A percentile compares a stretch with the other conserved stretches of the same genome.
phyloP scores from a whole-genome alignment of 1,284 basidiomycete genomes.

The Mrakiaceae sp. region DNA sequence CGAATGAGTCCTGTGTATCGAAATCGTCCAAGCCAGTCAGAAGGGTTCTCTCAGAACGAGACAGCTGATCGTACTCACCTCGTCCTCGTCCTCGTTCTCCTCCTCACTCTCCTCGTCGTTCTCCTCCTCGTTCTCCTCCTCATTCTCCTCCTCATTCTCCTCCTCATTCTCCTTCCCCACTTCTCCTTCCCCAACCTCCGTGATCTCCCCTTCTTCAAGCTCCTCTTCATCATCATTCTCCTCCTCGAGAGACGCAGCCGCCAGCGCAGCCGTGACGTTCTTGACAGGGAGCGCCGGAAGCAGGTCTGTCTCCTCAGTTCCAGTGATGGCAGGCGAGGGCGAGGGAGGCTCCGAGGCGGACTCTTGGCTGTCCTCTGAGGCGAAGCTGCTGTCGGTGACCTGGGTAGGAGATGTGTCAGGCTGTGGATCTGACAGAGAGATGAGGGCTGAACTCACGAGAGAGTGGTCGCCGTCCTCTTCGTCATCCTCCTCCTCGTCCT shows the following conservation, averaged over 20 bases:
- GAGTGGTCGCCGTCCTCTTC: conserved; percentile 14
- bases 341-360: not conserved
- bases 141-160: conserved; percentile 22
- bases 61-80: conserved; percentile 16
- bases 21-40: not conserved
- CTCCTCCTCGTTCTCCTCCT: conserved; percentile 26
- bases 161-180: conserved; percentile 20
- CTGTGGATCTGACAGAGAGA: not conserved
- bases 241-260: conserved; percentile 18
- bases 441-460: conserved; percentile 8
- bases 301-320: not conserved
- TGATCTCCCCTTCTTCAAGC: conserved; percentile 18
- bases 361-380: not conserved
- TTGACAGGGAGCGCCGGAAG: not conserved
- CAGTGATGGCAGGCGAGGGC: not conserved
- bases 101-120: conserved; percentile 28
- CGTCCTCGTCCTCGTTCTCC: conserved; percentile 20
- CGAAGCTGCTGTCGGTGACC: not conserved
- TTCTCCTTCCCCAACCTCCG: conserved; percentile 15
- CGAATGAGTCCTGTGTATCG: not conserved
- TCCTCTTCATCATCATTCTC: conserved; percentile 23
- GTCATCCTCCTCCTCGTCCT: conserved; percentile 11
- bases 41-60: not conserved
- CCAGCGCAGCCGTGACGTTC: not conserved
- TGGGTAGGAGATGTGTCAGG: not conserved